Conservation (phyloP, 331 rosid species). For the Phaseolus coccineus region DNA sequence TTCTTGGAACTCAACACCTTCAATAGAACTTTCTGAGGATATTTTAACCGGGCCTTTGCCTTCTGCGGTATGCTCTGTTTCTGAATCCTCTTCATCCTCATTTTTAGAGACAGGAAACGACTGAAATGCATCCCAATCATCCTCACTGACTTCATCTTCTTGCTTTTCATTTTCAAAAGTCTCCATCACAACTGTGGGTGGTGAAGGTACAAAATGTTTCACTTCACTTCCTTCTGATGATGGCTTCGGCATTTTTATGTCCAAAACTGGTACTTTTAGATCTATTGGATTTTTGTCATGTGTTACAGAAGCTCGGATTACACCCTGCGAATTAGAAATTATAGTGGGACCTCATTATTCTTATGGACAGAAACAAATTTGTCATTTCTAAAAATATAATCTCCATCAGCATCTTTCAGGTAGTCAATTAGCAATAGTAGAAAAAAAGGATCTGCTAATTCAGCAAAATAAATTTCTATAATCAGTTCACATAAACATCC, state of each 20-base stretch:
- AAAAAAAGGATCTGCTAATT: constrained; percentile 33
- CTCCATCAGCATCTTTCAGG: constrained; percentile 20
- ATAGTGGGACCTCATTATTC: constrained; percentile 9
- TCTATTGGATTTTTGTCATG: constrained; percentile 65
- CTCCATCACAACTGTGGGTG: constrained; percentile 40
- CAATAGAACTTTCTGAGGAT: constrained; percentile 47
- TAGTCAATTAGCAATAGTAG: constrained; percentile 24
- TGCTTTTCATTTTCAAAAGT: constrained; percentile 45
- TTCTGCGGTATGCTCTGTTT: constrained; percentile 48
- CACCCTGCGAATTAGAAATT: constrained; percentile 59
- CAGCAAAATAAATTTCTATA: constrained; percentile 34
- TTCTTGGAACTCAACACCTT: constrained; percentile 50
- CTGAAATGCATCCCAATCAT: constrained; percentile 97
- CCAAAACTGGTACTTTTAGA: constrained; percentile 62
- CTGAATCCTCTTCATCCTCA: constrained; percentile 56
- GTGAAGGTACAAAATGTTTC: constrained; percentile 43
- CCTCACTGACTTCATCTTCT: constrained; percentile 70
- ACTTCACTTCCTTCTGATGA: constrained; percentile 52
- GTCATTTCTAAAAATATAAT: constrained; percentile 16
- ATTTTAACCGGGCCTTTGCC: constrained; percentile 51
- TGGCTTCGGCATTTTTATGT: constrained; percentile 70
- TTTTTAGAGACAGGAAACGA: constrained; percentile 77
- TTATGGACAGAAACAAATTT: constrained; percentile 10
- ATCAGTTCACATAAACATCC: background rate
- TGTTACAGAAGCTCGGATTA: constrained; percentile 90